phyloP scores from a whole-genome alignment of 208 protist species.

The Leptomonas seymouri region DNA sequence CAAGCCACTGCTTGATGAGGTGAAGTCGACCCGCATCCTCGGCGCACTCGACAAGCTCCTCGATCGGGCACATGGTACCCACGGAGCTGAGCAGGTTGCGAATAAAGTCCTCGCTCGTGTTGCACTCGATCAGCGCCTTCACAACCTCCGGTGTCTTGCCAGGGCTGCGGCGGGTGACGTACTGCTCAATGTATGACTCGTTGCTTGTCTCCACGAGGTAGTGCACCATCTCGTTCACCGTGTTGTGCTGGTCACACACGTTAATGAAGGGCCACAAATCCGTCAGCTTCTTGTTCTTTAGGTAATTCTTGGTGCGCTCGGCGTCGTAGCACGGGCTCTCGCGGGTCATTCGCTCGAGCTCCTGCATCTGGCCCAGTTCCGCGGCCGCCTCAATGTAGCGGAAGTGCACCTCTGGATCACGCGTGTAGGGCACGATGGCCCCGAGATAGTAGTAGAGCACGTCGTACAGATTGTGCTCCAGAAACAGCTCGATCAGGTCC shows the following conservation, averaged over 20 bases:
- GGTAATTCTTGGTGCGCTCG: conserved; percentile 98
- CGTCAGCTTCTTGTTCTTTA: conserved; percentile 98
- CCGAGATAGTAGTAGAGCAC: conserved; percentile 98
- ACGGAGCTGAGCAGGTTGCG: conserved; percentile 95
- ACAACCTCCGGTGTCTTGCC: conserved; percentile 98
- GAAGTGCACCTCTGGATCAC: conserved; percentile 99
- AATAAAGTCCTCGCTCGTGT: conserved; percentile 97
- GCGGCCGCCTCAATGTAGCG: conserved; percentile 99
- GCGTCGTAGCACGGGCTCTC: conserved; percentile 98
- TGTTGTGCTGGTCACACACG: conserved; percentile 99
- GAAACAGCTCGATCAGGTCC: conserved; percentile 97
- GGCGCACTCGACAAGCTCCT: conserved; percentile 82
- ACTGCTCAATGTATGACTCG: conserved; percentile 98
- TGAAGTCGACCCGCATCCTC: conserved; percentile 94
- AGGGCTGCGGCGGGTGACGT: conserved; percentile 96
- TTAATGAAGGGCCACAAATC: conserved; percentile 99
- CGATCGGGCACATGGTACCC: conserved; percentile 95
- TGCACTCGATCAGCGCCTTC: conserved; percentile 98
- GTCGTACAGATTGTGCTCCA: conserved; percentile 96
- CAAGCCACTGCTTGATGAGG: conserved; percentile 98
- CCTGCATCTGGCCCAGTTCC: conserved; percentile 97
- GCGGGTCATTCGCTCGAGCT: conserved; percentile 99
- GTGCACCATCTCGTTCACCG: conserved; percentile 98
- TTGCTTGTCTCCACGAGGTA: conserved; percentile 98
- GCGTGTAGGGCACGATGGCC: conserved; percentile 95